These are phyloP conservation scores for Veloboletus limbatus DNA, from an alignment of 1,284 basidiomycete genomes.

Conservation along the genomic window DNA sequence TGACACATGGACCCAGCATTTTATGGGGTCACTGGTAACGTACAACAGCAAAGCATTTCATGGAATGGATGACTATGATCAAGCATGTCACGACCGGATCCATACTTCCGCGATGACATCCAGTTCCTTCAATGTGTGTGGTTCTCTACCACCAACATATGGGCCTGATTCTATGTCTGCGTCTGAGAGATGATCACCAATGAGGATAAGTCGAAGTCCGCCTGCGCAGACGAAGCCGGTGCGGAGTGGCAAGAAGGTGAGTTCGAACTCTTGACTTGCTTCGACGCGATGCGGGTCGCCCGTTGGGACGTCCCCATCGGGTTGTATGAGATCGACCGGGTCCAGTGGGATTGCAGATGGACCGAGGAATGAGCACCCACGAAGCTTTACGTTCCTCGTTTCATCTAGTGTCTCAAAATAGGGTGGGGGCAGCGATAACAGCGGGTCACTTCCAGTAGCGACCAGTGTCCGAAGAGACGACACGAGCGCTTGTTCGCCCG, in stretches of 20 bases:
- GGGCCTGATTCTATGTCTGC: conserved; percentile 28
- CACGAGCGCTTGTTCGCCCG: conserved; percentile 47
- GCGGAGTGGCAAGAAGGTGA: conserved; percentile 53
- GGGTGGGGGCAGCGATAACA: conserved; percentile 44
- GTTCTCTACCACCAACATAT: conserved; percentile 24
- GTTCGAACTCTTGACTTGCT: conserved; percentile 54
- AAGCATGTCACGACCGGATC: conserved; percentile 40
- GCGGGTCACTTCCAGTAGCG: conserved; percentile 19
- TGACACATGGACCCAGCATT: conserved; percentile 10
- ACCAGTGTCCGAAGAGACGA: conserved; percentile 39
- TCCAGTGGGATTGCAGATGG: conserved; percentile 51
- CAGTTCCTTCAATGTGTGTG: conserved; percentile 60
- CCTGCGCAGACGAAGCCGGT: conserved; percentile 60
- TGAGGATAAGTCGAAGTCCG: conserved; percentile 58
- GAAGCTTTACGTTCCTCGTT: conserved; percentile 26
- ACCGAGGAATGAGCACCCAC: conserved; percentile 48
- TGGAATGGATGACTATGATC: conserved; percentile 16
- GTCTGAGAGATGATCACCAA: conserved; percentile 50
- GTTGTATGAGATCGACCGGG: conserved; percentile 36
- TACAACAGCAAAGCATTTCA: conserved; percentile 5
- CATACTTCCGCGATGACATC: conserved; percentile 66
- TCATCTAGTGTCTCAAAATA: conserved; percentile 42
- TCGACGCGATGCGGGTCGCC: conserved; percentile 31
- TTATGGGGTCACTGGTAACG: neutral
- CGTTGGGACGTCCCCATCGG: conserved; percentile 13